Base-by-base conservation (phyloP, 2,329 filamentous ascomycete genomes). In the Beauveria varroae region DNA sequence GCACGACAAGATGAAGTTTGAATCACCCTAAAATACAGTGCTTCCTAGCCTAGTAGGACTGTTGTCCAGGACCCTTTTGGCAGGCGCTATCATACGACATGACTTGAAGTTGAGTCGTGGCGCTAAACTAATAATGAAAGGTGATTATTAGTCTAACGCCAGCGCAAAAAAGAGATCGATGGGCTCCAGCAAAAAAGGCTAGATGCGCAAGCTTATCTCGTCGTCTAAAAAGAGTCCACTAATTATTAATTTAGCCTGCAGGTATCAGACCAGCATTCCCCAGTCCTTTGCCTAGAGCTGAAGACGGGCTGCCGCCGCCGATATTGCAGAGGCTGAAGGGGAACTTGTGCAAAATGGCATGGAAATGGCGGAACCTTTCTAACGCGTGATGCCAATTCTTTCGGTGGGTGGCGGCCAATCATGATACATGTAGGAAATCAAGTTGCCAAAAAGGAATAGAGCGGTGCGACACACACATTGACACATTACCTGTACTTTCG, bases 161-260 rank as follows among this genome's bases (percentile, higher is more conserved):
- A 10, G 52, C 50, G n/a, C 26, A 34, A 24, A 41, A 14, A 43
- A 22, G 5, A 56, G 54, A 57, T 59, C 47, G 46, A 59, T 59
- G 47, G 22, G 37, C 37, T 44, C 57, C 47, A 59, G 57, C 47
- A 52, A 52, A 59, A 59, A n/a, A 44, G 46, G 34, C 37, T 52
- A 52, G 47, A 52, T 59, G 49, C 37, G 24, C 24, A 37, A 50
- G 47, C 57, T 34, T 43, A 59, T 59, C 47, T 52, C 12, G 47
- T 34, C 30, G 30, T 34, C 30, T 34, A 34, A 34, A 34, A 34
- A 34, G 30, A 34, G 30, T 14, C 30, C 30, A 34, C 30, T 34
- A 34, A 34, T 34, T 34, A 34, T 34, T 34, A 34, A 34, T 34
- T 34, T 34, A 34, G 30, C 30, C 30, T 34, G 30, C 30, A 34